phyloP scores from a whole-genome alignment of 2,329 filamentous ascomycete genomes.

The Rasamsonia emersonii region DNA sequence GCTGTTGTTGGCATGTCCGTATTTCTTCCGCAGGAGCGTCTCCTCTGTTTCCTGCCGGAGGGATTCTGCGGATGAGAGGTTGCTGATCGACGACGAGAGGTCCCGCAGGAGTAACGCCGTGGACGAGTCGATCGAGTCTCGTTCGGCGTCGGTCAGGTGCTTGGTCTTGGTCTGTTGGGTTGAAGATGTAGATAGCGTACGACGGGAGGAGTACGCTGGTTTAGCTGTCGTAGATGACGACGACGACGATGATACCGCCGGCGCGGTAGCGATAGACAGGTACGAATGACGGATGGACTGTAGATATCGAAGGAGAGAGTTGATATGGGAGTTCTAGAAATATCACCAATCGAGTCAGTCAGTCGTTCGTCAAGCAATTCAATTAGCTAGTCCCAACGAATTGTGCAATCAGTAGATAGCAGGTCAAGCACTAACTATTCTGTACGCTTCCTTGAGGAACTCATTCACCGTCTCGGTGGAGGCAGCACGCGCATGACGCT shows the following conservation, averaged over 20 bases:
- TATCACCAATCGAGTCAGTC: slow-evolving; percentile 6
- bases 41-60: slow-evolving; percentile 68
- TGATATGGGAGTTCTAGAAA: slow-evolving; percentile 70
- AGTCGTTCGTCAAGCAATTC: slow-evolving; percentile 1
- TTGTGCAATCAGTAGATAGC: slow-evolving; percentile 1
- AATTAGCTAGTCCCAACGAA: too few species aligned
- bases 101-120: slow-evolving; percentile 79
- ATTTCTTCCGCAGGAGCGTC: slow-evolving; percentile 64
- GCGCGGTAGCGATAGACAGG: slow-evolving; percentile 60
- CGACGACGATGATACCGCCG: slow-evolving; percentile 45
- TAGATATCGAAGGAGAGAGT: slow-evolving; percentile 70
- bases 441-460: slow-evolving; percentile 89
- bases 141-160: slow-evolving; percentile 68
- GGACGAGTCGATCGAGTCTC: slow-evolving; percentile 78
- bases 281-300: slow-evolving; percentile 80
- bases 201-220: slow-evolving; percentile 17
- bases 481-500: slow-evolving; percentile 4
- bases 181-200: neutral
- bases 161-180: slow-evolving; percentile 31
- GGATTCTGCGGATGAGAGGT: slow-evolving; percentile 72
- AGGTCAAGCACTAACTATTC: slow-evolving; percentile 54
- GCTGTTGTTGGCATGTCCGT: slow-evolving; percentile 43
- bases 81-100: slow-evolving; percentile 70
- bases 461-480: slow-evolving; percentile 53
- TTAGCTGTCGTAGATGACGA: slow-evolving; percentile 15